Conservation (phyloP, 148 eudicot species). For the Nepenthes gracilis region DNA sequence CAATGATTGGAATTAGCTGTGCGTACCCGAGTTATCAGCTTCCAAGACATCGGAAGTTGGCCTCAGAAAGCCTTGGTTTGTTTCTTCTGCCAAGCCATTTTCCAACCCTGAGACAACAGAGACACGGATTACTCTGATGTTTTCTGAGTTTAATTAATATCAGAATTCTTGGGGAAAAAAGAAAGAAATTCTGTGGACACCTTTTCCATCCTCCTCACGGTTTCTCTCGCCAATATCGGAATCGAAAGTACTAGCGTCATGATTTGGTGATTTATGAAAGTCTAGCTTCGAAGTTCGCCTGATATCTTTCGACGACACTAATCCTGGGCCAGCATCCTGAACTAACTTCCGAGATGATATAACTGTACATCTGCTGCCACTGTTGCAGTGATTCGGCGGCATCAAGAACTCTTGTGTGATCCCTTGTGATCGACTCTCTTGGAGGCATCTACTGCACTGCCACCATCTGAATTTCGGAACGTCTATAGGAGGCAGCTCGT, state of each 20-base stretch:
- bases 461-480: slow-evolving; percentile 49
- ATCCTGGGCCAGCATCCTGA: neutral
- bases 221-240: too few species aligned
- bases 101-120: slow-evolving; percentile 12
- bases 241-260: neutral
- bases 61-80: slow-evolving; percentile 7
- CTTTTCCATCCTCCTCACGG: too few species aligned
- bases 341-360: neutral
- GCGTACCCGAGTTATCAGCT: slow-evolving; percentile 15
- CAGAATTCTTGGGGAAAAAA: too few species aligned
- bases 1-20: too few species aligned
- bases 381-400: neutral
- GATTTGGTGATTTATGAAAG: neutral
- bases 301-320: neutral
- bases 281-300: neutral
- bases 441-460: slow-evolving; percentile 28
- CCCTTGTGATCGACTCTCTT: neutral
- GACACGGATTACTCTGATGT: neutral
- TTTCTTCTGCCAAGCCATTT: slow-evolving; percentile 16
- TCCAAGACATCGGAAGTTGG: slow-evolving; percentile 3
- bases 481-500: slow-evolving; percentile 39
- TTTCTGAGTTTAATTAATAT: neutral
- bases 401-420: neutral
- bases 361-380: neutral
- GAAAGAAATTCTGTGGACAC: too few species aligned